Evolutionary conservation across 2,329 filamentous ascomycete genomes (phyloP), one percentile per base, ranked within the genome.

Genomic region (Fusarium sp.): DNA sequence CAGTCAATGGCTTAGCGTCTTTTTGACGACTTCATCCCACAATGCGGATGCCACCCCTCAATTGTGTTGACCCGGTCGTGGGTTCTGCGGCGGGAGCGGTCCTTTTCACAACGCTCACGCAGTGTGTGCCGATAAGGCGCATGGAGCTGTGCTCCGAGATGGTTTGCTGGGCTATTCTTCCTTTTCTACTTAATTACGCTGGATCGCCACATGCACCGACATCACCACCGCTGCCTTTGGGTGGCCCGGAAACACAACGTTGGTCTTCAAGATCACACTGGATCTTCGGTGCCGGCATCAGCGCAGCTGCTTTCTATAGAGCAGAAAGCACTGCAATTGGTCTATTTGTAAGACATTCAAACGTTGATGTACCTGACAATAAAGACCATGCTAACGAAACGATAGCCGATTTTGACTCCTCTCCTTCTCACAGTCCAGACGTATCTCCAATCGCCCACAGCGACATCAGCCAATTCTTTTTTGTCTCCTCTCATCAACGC

Each of bases 71-170:
- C 38, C 62, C 53, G 2, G 21, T 50, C 10, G 52, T 59, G 22
- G 53, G 47, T 1, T 53, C 31, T 33, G 28, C 60, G 1, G 17
- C 70, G 50, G 69, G 72, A 0, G 75, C 78, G 2, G 47, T 79
- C 9, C 6, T 78, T 0, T 77, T 73, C 45, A 69, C 73, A 14
- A 54, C 70, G 1, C 22, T 77, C 15, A 66, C 60, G 5, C 75
- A 73, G 22, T 46, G 49, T 13, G 39, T 74, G 1, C 58, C 73
- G 1, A 55, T 72, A 0, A 54, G 53, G 9, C 62, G 72, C 28
- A 42, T 74, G 2, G 78, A 80, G 49, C 46, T 80, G 7, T 60
- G 43, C 13, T 80, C 80, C 1, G 80, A 81, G 57, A 47, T 73
- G 2, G n/a, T 79, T 2, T 75, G 76, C 17, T 81, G 80, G 79